These are phyloP conservation scores for Echeveria elegans DNA, from an alignment of 164 flowering plant species.

Conservation along the genomic window DNA sequence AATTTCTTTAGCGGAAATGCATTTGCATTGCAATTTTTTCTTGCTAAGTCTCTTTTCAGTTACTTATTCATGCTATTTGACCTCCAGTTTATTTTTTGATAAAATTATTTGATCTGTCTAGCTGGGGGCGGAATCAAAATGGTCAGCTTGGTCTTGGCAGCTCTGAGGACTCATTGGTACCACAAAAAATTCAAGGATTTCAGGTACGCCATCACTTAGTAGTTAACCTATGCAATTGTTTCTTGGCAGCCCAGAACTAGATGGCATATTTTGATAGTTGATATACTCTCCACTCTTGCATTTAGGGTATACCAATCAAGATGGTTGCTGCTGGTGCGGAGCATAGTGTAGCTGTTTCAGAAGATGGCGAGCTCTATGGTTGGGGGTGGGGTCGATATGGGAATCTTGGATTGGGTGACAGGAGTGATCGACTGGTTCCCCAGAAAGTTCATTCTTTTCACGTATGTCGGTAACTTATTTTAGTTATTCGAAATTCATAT, in stretches of 20 bases:
- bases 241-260: slow-evolving; percentile 12
- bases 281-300: background rate
- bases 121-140: slow-evolving; percentile 99
- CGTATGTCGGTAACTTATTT: slow-evolving; percentile 29
- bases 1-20: no score
- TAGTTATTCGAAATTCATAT: background rate
- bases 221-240: background rate
- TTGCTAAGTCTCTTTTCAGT: no score
- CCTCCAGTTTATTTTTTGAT: background rate
- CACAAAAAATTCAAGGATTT: slow-evolving; percentile 80
- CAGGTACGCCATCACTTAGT: slow-evolving; percentile 35
- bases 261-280: background rate
- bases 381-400: slow-evolving; percentile 99
- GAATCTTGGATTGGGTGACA: slow-evolving; percentile 93
- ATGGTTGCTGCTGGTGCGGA: slow-evolving; percentile 99
- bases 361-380: slow-evolving; percentile 89
- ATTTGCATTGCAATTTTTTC: no score
- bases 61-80: background rate
- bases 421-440: slow-evolving; percentile 81
- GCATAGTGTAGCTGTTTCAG: slow-evolving; percentile 91
- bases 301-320: slow-evolving; percentile 70
- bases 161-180: slow-evolving; percentile 84
- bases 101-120: slow-evolving; percentile 18
- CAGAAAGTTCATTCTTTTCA: slow-evolving; percentile 52
- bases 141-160: slow-evolving; percentile 96